These are phyloP conservation scores for Acanthamoeba healyi DNA, from an alignment of 208 protist genomes.

Conservation along the genomic window DNA sequence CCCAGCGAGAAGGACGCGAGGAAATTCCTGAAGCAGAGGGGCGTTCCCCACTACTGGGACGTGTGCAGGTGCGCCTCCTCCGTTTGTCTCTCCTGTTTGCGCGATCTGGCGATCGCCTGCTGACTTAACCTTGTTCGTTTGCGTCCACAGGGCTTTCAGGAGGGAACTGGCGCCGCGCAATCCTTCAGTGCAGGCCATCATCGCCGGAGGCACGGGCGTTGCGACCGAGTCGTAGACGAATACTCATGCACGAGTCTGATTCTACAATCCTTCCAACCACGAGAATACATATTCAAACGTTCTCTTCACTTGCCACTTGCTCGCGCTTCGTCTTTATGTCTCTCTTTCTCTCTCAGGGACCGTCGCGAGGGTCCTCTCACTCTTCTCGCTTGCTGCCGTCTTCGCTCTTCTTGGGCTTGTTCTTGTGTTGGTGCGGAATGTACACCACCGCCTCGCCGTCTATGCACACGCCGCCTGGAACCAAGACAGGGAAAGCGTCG, in stretches of 20 bases:
- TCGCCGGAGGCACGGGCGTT: not conserved
- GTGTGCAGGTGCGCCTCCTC: not conserved
- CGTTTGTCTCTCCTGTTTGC: not conserved
- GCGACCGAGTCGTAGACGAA: not conserved
- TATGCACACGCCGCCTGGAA: not conserved
- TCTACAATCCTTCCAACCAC: too few species aligned
- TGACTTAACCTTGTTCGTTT: not conserved
- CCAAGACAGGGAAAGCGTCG: too few species aligned
- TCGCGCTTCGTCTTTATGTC: too few species aligned
- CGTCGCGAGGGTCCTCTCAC: not conserved
- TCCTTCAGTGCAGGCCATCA: slow-evolving; percentile 7
- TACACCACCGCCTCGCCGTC: slow-evolving; percentile 39
- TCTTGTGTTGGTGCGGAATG: slow-evolving; percentile 36
- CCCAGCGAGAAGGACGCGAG: slow-evolving; percentile 68
- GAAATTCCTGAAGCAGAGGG: slow-evolving; percentile 75
- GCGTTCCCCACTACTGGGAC: slow-evolving; percentile 81
- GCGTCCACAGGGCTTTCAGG: not conserved
- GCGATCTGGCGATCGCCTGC: not conserved
- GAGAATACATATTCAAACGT: too few species aligned
- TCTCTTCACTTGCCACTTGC: too few species aligned
- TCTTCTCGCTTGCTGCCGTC: not conserved
- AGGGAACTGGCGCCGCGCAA: slow-evolving; percentile 9
- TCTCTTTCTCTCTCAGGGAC: too few species aligned
- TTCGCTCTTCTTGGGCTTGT: not conserved
- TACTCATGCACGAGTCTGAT: too few species aligned